These are phyloP conservation scores for Bipolaris cookei DNA, from an alignment of 2,329 filamentous ascomycete genomes.

Conservation along the genomic window DNA sequence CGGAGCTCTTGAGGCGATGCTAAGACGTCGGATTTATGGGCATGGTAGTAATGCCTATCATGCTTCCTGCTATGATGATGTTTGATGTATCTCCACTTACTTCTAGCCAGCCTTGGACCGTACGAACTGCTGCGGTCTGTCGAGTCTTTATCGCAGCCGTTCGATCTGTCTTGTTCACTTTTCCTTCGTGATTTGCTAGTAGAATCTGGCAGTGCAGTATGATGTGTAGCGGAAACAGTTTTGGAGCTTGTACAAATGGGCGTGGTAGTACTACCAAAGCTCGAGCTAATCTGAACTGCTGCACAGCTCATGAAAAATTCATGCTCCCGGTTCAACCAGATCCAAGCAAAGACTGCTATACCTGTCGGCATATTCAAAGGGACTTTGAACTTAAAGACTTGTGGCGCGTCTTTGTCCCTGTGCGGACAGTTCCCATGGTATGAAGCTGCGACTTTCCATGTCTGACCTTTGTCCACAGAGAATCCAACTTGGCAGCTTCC, in stretches of 20 bases:
- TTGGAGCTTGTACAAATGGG: slow-evolving; percentile 5
- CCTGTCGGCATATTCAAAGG: slow-evolving; percentile 49
- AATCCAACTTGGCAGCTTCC: slow-evolving; percentile 55
- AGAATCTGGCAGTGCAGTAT: slow-evolving; percentile 4
- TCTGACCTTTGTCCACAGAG: slow-evolving; percentile 50
- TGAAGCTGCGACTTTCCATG: slow-evolving; percentile 51
- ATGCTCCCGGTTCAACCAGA: slow-evolving; percentile 56
- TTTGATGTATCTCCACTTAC: slow-evolving; percentile 5
- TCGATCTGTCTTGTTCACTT: background rate
- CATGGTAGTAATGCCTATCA: slow-evolving; percentile 1
- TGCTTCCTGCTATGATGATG: slow-evolving; percentile 6
- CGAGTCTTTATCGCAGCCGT: background rate
- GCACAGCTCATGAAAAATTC: slow-evolving; percentile 56
- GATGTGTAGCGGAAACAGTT: background rate
- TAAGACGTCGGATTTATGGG: background rate
- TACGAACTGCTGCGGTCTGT: background rate
- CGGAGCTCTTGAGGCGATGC: background rate
- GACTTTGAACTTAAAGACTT: slow-evolving; percentile 52
- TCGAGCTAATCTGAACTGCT: slow-evolving; percentile 47
- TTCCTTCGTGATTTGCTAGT: background rate
- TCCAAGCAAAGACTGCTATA: slow-evolving; percentile 52
- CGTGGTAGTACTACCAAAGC: slow-evolving; percentile 6
- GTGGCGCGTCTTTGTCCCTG: slow-evolving; percentile 42
- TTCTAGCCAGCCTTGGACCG: background rate
- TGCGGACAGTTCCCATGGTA: slow-evolving; percentile 56